Base-by-base conservation (phyloP, 306 rosid genomes). In the apple (Malus domestica) region DNA sequence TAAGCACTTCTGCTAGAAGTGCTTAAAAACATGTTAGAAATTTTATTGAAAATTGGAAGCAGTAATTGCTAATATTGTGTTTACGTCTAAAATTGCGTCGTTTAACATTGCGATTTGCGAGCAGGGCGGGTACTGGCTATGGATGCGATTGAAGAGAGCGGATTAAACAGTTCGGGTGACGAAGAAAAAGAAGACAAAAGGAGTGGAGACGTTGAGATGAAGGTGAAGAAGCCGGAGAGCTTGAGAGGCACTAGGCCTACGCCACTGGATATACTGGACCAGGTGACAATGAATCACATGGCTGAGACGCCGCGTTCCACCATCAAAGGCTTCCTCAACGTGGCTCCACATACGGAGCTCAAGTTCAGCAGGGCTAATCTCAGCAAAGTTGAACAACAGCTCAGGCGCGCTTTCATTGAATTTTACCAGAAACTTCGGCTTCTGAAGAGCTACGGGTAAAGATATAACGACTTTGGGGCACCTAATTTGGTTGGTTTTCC, bases 371-470 rank as follows among this genome's bases (percentile, higher is more conserved):
- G 80, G 78, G 69, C 77, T 29, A 89, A 86, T 68, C 81, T 89
- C n/a, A 86, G 38, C 27, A 86, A 82, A 75, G 89, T 88, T 42
- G 92, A 89, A 74, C 75, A 81, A 19, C 83, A 80, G 65, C 91
- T 91, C 32, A 80, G 65, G 44, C n/a, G 18, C 27, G 92, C 91
- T 49, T 88, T 91, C 63, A 49, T 82, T 52, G 91, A 85, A 32
- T 89, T 89, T 77, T 86, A 88, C 75, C 86, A 84, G 70, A 91
- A 91, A 82, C 97, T 91, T 76, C 64, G 85, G 51, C 92, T 91
- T 44, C 90, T 91, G 1, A 89, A 82, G 86, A 86, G 85, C 88
- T 91, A 80, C 69, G 78, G 83, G 93, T 85, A 75, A 42, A 46
- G 35, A 18, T 18, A 3, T 14, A 22, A 3, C 10, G 12, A 64